Conservation (phyloP, 2,329 filamentous ascomycete species). For the Pseudogymnoascus sp. region DNA sequence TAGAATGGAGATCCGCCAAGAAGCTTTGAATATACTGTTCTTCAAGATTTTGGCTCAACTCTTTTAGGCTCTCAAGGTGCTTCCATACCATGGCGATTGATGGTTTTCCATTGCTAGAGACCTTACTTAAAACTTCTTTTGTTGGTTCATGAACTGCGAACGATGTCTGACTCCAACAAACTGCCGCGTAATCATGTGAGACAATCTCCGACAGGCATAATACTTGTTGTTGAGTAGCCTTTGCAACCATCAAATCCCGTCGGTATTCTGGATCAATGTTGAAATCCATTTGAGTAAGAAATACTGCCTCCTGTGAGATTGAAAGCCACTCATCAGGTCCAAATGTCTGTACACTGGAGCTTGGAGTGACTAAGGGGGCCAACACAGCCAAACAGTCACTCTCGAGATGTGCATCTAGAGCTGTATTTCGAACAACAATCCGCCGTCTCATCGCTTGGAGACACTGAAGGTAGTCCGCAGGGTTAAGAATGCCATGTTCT, state of each 20-base stretch:
- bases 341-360: slow-evolving; percentile 20
- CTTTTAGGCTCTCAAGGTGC: background rate
- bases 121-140: background rate
- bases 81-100: background rate
- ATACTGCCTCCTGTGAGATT: background rate
- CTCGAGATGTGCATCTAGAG: slow-evolving; percentile 11
- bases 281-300: background rate
- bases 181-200: background rate
- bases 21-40: slow-evolving; percentile 15
- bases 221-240: background rate
- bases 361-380: slow-evolving; percentile 13
- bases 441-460: slow-evolving; percentile 15
- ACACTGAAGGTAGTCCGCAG: slow-evolving; percentile 21
- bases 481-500: slow-evolving; percentile 9
- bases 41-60: background rate
- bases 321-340: slow-evolving; percentile 14
- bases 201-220: background rate
- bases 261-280: background rate
- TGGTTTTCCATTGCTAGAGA: background rate
- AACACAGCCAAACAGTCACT: slow-evolving; percentile 16
- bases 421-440: background rate
- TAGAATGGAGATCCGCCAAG: slow-evolving; percentile 17
- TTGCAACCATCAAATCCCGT: background rate
- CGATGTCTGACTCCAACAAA: background rate
- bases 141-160: background rate